Conservation (phyloP, 2,329 filamentous ascomycete species). For the Neofusicoccum cordaticola region DNA sequence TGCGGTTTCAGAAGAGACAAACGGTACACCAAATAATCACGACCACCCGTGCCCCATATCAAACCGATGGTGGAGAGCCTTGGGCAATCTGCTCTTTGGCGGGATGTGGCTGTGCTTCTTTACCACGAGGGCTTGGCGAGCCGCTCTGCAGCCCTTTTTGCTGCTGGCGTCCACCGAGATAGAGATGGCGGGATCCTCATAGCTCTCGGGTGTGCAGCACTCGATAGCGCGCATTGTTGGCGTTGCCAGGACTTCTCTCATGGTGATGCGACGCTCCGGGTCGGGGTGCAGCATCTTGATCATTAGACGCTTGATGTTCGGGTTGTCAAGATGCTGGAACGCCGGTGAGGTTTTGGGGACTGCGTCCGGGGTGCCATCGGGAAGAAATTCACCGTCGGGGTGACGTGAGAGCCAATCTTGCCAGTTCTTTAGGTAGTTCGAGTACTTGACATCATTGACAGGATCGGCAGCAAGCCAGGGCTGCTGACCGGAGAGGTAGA, state of each 20-base stretch:
- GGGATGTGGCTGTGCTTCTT: conserved; percentile 48
- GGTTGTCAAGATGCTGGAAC: conserved; percentile 64
- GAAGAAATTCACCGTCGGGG: conserved; percentile 49
- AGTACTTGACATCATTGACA: conserved; percentile 55
- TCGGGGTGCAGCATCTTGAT: conserved; percentile 81
- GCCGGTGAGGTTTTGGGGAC: conserved; percentile 66
- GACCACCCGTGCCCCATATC: conserved; percentile 37
- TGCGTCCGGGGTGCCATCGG: conserved; percentile 46
- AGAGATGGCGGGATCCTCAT: conserved; percentile 59
- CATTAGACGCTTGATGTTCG: conserved; percentile 67
- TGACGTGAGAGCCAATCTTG: conserved; percentile 62
- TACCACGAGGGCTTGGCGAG: conserved; percentile 33
- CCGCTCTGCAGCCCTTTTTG: conserved; percentile 31
- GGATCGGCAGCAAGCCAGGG: conserved; percentile 70
- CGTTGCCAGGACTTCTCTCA: conserved; percentile 66
- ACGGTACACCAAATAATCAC: neutral
- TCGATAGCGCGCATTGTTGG: conserved; percentile 73
- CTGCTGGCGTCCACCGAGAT: conserved; percentile 58
- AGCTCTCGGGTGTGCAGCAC: conserved; percentile 73
- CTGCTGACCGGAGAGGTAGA: conserved; percentile 75
- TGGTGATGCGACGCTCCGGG: conserved; percentile 66
- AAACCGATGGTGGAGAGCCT: conserved; percentile 36
- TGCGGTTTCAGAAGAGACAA: neutral
- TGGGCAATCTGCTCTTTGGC: conserved; percentile 37
- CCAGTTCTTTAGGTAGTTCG: conserved; percentile 65